Percentiles rank a stretch among this genome's conserved stretches.
Conservation (phyloP, 1,284 basidiomycete genomes). For the Uromyces viciae-fabae region DNA sequence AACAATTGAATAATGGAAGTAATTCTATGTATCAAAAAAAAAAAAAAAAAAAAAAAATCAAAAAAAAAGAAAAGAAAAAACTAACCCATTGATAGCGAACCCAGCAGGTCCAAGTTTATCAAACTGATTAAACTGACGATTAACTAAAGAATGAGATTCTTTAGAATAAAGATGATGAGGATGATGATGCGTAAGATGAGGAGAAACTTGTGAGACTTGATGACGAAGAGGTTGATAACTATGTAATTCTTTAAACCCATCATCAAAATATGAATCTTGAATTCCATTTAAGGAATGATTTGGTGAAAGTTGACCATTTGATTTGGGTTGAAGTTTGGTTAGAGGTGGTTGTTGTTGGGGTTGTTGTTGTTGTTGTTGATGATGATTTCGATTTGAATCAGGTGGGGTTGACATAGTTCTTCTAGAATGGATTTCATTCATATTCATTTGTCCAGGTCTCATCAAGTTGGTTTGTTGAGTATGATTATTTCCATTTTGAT, state of each 20-base stretch:
- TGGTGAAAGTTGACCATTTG: too few species aligned
- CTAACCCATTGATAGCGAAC: slow-evolving; percentile 38
- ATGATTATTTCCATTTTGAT: too few species aligned
- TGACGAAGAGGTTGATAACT: not conserved
- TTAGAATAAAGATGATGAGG: not conserved
- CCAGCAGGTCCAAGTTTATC: slow-evolving; percentile 27
- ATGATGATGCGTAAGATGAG: not conserved
- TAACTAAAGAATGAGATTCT: not conserved
- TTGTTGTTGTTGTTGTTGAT: not conserved
- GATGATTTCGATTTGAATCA: not conserved
- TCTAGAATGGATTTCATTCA: not conserved
- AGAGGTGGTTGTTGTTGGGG: too few species aligned
- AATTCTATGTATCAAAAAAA: not conserved
- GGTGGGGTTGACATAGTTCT: slow-evolving; percentile 17
- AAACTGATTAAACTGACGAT: not conserved
- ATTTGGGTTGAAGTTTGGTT: too few species aligned
- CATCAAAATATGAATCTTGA: too few species aligned
- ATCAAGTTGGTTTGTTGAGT: not conserved
- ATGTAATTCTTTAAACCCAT: too few species aligned
- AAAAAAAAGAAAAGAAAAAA: not conserved
- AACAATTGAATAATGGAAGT: slow-evolving; percentile 39
- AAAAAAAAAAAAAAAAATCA: not conserved
- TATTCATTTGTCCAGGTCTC: not conserved
- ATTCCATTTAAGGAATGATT: too few species aligned
- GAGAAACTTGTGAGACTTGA: too few species aligned